Evolutionary conservation across 805 yeast genomes (phyloP).

Genomic region (Phaffomyces thermotolerans): DNA sequence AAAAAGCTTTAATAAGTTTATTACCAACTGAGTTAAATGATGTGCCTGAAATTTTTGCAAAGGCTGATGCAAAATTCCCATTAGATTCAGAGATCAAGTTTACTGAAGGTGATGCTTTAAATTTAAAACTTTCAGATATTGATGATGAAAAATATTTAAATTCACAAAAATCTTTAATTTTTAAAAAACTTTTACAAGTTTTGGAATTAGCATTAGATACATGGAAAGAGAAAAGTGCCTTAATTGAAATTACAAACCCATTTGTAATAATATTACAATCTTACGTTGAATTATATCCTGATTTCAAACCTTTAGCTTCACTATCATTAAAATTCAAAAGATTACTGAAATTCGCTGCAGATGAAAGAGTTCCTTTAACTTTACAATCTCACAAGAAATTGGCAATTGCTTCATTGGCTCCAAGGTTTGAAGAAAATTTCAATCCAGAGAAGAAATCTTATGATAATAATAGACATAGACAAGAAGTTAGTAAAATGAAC

Average conservation of each 20-base stretch:
- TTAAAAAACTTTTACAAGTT: slow-evolving; percentile 25
- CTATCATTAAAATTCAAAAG: slow-evolving; percentile 40
- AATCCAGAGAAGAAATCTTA: slow-evolving; percentile 92
- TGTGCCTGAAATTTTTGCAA: slow-evolving; percentile 5
- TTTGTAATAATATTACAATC: slow-evolving; percentile 37
- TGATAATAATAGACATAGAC: slow-evolving; percentile 74
- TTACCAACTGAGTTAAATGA: slow-evolving; percentile 28
- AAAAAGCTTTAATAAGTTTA: slow-evolving; percentile 40
- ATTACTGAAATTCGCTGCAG: slow-evolving; percentile 38
- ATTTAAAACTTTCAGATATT: slow-evolving; percentile 15
- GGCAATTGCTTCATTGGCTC: slow-evolving; percentile 78
- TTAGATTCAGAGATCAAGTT: slow-evolving; percentile 12
- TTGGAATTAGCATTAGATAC: slow-evolving; percentile 29
- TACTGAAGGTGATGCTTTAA: slow-evolving; percentile 1
- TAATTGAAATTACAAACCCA: slow-evolving; percentile 50
- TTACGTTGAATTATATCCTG: slow-evolving; percentile 30
- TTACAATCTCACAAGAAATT: slow-evolving; percentile 81
- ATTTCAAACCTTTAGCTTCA: slow-evolving; percentile 26
- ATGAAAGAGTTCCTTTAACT: slow-evolving; percentile 60
- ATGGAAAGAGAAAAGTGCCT: slow-evolving; percentile 60
- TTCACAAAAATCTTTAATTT: slow-evolving; percentile 15
- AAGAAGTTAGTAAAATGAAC: slow-evolving; percentile 75
- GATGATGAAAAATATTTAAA: slow-evolving; percentile 25
- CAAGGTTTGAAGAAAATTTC: slow-evolving; percentile 92
- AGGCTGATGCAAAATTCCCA: slow-evolving; percentile 18